A percentile compares a stretch with the other conserved stretches of the same genome.
Evolutionary conservation across 495 filamentous ascomycete genomes (phyloP).

Genomic region (Astrocystis sublimbata): DNA sequence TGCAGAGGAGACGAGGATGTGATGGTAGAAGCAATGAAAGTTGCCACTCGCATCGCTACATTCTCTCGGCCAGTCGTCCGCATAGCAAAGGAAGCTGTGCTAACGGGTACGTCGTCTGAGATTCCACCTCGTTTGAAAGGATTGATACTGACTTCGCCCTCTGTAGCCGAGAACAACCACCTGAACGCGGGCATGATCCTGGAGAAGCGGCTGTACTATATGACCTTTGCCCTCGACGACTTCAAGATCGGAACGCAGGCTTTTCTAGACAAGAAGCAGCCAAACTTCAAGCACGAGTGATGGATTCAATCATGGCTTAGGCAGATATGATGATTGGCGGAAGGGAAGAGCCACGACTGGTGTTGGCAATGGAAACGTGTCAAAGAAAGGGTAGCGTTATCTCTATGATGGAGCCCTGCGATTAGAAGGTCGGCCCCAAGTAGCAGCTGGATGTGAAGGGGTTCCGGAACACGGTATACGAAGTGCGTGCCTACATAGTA

Average conservation of each 20-base stretch:
- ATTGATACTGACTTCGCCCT: conserved; percentile 7
- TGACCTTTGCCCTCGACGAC: conserved; percentile 24
- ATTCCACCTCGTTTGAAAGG: background rate
- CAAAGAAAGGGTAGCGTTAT: background rate
- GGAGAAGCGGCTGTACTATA: conserved; percentile 31
- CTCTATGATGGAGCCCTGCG: background rate
- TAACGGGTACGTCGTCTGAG: conserved; percentile 22
- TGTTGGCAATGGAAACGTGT: background rate
- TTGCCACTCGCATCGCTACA: conserved; percentile 26
- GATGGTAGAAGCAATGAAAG: conserved; percentile 20
- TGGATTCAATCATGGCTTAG: background rate
- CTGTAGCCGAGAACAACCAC: conserved; percentile 25
- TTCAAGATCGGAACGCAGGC: conserved; percentile 21
- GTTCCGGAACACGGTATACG: background rate
- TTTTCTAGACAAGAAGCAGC: conserved; percentile 23
- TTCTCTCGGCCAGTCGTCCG: conserved; percentile 25
- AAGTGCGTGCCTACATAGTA: background rate
- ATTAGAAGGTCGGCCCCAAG: too few relatives aligned
- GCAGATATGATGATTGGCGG: background rate
- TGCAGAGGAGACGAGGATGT: conserved; percentile 19
- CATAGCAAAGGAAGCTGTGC: conserved; percentile 29
- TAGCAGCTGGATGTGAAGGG: background rate
- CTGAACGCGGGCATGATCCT: conserved; percentile 25
- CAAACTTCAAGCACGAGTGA: conserved; percentile 26
- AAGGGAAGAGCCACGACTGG: background rate